phyloP scores from a whole-genome alignment of 1,284 basidiomycete genomes.

The Tetrapyrgos nigripes region DNA sequence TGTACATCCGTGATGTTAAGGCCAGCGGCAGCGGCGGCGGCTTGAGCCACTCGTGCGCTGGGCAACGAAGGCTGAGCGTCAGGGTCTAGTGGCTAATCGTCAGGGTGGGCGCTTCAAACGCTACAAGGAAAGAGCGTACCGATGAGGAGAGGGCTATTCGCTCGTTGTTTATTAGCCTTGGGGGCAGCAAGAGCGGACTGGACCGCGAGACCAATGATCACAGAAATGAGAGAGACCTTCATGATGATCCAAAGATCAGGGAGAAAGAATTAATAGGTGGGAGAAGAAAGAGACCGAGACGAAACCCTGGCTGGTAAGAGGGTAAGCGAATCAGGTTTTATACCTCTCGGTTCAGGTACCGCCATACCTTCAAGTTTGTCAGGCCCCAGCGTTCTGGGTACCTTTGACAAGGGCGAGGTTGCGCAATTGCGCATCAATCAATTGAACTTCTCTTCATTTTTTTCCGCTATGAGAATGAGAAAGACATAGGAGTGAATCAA shows the following conservation, averaged over 20 bases:
- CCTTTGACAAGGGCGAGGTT: too few species aligned
- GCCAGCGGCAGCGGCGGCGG: neutral
- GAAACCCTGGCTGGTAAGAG: too few species aligned
- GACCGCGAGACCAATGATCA: neutral
- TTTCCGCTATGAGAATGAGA: too few species aligned
- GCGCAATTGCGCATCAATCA: too few species aligned
- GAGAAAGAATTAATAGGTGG: neutral
- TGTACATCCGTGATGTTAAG: slow-evolving; percentile 29
- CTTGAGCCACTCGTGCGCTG: neutral
- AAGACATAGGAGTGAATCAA: too few species aligned
- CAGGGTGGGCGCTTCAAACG: neutral
- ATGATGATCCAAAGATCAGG: neutral
- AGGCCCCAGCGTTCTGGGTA: too few species aligned
- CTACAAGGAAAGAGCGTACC: neutral
- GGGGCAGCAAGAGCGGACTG: neutral
- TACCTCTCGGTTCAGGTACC: too few species aligned
- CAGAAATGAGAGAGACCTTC: neutral
- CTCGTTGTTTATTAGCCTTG: neutral
- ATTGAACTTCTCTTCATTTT: too few species aligned
- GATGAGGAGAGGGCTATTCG: neutral
- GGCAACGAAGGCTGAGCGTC: slow-evolving; percentile 10
- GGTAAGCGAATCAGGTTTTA: too few species aligned
- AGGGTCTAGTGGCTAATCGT: slow-evolving; percentile 11
- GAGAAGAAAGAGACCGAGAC: too few species aligned
- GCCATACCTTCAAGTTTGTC: too few species aligned